Conservation (phyloP, 2,329 filamentous ascomycete genomes). For the Paecilomyces variotii region DNA sequence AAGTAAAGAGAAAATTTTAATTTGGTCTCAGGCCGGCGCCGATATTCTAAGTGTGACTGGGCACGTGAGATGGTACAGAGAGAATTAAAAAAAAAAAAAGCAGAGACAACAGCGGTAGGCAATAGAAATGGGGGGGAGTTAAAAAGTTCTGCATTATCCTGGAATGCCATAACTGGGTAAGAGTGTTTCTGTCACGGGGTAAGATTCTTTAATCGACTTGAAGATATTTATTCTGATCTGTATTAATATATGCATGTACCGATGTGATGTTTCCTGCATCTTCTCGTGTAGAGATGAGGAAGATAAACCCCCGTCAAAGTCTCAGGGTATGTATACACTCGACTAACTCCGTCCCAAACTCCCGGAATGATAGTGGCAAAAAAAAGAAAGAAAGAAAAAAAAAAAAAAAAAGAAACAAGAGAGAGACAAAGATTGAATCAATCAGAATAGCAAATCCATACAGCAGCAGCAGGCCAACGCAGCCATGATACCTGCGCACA, state of each 20-base stretch:
- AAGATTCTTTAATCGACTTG: too few species aligned
- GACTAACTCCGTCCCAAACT: not conserved
- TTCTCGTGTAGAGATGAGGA: not conserved
- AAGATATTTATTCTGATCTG: not conserved
- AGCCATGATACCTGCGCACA: constrained; percentile 41
- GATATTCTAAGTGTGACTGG: too few species aligned
- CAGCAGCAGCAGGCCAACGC: constrained; percentile 44
- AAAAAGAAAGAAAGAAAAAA: not conserved
- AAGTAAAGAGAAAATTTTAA: too few species aligned
- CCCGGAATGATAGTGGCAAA: not conserved
- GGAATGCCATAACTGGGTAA: too few species aligned
- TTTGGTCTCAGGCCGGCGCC: too few species aligned
- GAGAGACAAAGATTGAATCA: not conserved
- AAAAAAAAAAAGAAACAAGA: not conserved
- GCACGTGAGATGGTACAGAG: too few species aligned
- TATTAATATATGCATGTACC: not conserved
- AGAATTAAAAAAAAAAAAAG: too few species aligned
- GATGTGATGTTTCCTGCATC: not conserved
- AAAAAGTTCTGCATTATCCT: too few species aligned
- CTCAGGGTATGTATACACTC: not conserved
- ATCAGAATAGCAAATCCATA: constrained; percentile 39
- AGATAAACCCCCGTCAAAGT: not conserved
- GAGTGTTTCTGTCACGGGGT: not conserved
- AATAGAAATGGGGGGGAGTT: too few species aligned
- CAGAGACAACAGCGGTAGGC: too few species aligned